phyloP scores from a whole-genome alignment of 768 basidiomycete species.

The Rubroboletus satanas region DNA sequence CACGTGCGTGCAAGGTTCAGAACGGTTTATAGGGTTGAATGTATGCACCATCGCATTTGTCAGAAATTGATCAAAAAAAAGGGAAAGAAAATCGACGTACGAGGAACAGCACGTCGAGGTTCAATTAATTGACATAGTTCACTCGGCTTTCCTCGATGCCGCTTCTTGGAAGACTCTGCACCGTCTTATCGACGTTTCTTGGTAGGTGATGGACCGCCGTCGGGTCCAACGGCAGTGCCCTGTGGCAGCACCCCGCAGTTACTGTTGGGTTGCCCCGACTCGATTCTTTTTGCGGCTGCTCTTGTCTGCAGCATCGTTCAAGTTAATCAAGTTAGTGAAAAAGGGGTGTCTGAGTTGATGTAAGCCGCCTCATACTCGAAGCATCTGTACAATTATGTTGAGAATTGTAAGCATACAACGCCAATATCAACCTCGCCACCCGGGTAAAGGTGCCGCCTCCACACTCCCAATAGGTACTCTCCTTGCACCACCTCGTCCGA shows the following conservation, averaged over 20 bases:
- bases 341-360: neutral
- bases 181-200: neutral
- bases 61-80: neutral
- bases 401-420: constrained; percentile 12
- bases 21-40: constrained; percentile 29
- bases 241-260: too few relatives aligned
- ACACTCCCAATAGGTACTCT: constrained; percentile 65
- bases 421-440: constrained; percentile 43
- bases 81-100: neutral
- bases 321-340: neutral
- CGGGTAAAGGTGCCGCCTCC: constrained; percentile 52
- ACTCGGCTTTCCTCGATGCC: neutral
- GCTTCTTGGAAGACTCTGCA: neutral
- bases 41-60: constrained; percentile 10
- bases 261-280: too few relatives aligned
- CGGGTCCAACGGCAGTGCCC: too few relatives aligned
- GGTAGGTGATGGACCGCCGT: neutral
- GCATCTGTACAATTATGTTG: constrained; percentile 25
- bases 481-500: constrained; percentile 49
- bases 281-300: neutral
- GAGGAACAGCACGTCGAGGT: constrained; percentile 6
- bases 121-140: constrained; percentile 1
- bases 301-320: neutral
- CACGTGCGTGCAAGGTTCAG: constrained; percentile 36
- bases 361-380: too few relatives aligned